phyloP scores from a whole-genome alignment of 371 early-diverging fungal species.

The Entomophthora muscae region DNA sequence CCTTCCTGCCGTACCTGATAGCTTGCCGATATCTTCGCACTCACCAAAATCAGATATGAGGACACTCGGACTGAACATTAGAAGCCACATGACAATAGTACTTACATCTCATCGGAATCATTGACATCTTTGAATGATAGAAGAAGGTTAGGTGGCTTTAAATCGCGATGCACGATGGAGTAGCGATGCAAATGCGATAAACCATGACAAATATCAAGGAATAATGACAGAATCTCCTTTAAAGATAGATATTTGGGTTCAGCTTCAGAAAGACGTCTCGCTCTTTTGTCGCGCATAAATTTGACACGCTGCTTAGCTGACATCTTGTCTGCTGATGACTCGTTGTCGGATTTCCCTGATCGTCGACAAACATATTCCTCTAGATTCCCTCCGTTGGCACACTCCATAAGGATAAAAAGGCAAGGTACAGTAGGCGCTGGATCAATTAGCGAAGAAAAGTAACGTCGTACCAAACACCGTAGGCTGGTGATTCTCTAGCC shows the following conservation, averaged over 20 bases:
- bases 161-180: conserved; percentile 55
- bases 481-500: conserved; percentile 69
- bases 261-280: neutral
- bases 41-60: conserved; percentile 93
- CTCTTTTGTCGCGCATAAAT: neutral
- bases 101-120: conserved; percentile 27
- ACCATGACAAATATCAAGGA: conserved; percentile 75
- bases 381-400: conserved; percentile 89
- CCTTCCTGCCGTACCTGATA: conserved; percentile 28
- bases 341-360: neutral
- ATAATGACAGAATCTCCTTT: conserved; percentile 61
- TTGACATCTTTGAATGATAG: conserved; percentile 27
- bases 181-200: conserved; percentile 66
- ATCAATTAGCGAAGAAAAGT: neutral
- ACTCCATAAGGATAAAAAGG: conserved; percentile 92
- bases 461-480: conserved; percentile 43
- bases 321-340: conserved; percentile 2
- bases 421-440: conserved; percentile 72
- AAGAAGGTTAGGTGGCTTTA: conserved; percentile 72
- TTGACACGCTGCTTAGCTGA: neutral
- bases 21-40: conserved; percentile 57
- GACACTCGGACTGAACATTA: conserved; percentile 40
- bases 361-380: conserved; percentile 63
- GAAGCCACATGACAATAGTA: neutral
- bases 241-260: conserved; percentile 22